phyloP scores from a whole-genome alignment of 1,284 basidiomycete species.

The Leccinum griseonigrum region DNA sequence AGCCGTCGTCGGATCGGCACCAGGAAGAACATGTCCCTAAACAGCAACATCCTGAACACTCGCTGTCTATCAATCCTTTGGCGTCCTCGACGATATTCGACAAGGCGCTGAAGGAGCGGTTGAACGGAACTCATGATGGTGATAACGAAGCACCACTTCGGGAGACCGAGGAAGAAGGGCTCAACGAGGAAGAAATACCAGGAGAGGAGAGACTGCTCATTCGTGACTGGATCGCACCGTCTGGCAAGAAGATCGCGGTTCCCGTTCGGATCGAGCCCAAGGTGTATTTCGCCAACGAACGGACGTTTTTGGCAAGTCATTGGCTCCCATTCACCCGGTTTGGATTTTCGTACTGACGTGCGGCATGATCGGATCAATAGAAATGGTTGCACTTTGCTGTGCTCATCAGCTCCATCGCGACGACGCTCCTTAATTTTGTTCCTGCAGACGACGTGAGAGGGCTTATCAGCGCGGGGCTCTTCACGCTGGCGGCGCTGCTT shows the following conservation, averaged over 20 bases:
- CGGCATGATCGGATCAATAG: constrained; percentile 36
- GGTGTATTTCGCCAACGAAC: constrained; percentile 95
- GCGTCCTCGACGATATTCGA: constrained; percentile 81
- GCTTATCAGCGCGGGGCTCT: constrained; percentile 81
- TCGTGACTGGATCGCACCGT: constrained; percentile 76
- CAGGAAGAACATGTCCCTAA: constrained; percentile 17
- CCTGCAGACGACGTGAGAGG: constrained; percentile 74
- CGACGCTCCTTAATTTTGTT: constrained; percentile 88
- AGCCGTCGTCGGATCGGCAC: constrained; percentile 39
- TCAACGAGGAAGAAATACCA: constrained; percentile 38
- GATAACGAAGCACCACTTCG: constrained; percentile 37
- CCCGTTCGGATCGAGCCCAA: constrained; percentile 97
- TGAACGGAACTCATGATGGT: constrained; percentile 40
- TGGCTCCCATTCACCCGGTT: constrained; percentile 5
- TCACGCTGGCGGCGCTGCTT: constrained; percentile 88
- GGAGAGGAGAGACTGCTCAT: constrained; percentile 61
- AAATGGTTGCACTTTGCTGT: constrained; percentile 96
- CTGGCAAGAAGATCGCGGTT: constrained; percentile 89
- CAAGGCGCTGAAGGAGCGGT: constrained; percentile 67
- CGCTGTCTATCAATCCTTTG: constrained; percentile 80
- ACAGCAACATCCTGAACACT: constrained; percentile 33
- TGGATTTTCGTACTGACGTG: constrained; percentile 11
- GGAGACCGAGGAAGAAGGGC: constrained; percentile 38
- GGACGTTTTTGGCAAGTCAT: constrained; percentile 77
- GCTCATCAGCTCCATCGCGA: constrained; percentile 86